Base-by-base conservation (phyloP, 495 filamentous ascomycete genomes). In the Penicillium paxilli region DNA sequence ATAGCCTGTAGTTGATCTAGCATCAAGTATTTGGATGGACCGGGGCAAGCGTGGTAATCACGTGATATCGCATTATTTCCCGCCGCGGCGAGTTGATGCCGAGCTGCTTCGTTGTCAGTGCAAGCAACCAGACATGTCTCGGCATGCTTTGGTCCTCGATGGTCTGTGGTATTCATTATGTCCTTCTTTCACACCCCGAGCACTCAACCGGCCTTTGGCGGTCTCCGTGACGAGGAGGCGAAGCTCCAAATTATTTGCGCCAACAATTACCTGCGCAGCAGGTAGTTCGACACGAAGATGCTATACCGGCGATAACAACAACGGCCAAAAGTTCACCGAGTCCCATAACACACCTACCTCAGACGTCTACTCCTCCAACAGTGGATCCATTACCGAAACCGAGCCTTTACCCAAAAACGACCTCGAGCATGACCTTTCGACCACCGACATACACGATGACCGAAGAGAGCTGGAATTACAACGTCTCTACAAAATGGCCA, bases 111-210 rank as follows among this genome's bases (percentile, higher is more conserved):
- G 19, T 22, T 14, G 17, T 21, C 19, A 17, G 22, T 7, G n/a
- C 49, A 48, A 60, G 52, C 41, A 35, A 30, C 30, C 44, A 64
- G 65, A 65, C 63, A 82, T 82, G 82, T 70, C 74, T 47, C 69
- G 64, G 48, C 64, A 63, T 58, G 67, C 75, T 54, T 60, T 83
- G 26, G 64, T 78, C 25, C 55, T 85, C 35, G 84, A 88, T 66
- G 85, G 82, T 49, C 74, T 89, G 40, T 88, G 83, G 85, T 80
- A 82, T 60, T 85, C 80, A 68, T 71, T 90, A 23, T 87, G 85
- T 68, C 86, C 84, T 30, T 83, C 79, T 44, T 75, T 85, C 51
- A 74, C 47, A 19, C 49, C 46, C 0, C 40, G 47, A 7, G 33
- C 54, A 9, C 37, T 73, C 19, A 49, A 35, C 51, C 56, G 54